A percentile compares a stretch with the other conserved stretches of the same genome.
Conservation (phyloP, 345 rosid genomes). For the Lumnitzera racemosa region DNA sequence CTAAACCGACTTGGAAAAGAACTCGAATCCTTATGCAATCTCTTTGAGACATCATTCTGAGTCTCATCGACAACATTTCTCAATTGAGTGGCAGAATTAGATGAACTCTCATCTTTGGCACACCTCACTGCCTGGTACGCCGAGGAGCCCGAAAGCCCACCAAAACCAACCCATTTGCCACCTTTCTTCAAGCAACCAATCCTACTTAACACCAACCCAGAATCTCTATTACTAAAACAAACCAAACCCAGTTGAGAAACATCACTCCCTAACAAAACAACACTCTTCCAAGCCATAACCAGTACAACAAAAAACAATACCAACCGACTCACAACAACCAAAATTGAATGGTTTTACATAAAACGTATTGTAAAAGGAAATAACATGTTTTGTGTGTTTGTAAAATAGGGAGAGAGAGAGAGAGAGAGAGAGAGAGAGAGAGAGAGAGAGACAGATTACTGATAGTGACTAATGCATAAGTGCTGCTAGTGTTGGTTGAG, state of each 20-base stretch:
- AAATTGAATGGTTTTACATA: too few relatives aligned
- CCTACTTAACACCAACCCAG: constrained; percentile 9
- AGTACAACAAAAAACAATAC: background rate
- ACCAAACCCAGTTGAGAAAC: constrained; percentile 10
- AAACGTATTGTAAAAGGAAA: too few relatives aligned
- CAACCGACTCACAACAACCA: too few relatives aligned
- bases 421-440: too few relatives aligned
- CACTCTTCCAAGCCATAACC: constrained; percentile 22
- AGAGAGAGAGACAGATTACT: too few relatives aligned
- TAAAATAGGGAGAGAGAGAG: too few relatives aligned
- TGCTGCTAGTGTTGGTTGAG: constrained; percentile 10
- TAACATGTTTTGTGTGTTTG: too few relatives aligned
- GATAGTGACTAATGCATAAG: too few relatives aligned
- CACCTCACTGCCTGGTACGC: constrained; percentile 13
- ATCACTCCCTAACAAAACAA: constrained; percentile 5
- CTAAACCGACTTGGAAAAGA: constrained; percentile 36
- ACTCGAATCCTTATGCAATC: constrained; percentile 25
- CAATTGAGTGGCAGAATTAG: constrained; percentile 14
- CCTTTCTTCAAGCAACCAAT: background rate
- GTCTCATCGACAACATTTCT: constrained; percentile 9
- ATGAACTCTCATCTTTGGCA: constrained; percentile 14
- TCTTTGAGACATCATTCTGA: constrained; percentile 16
- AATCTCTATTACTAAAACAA: constrained; percentile 9
- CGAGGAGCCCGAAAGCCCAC: constrained; percentile 15
- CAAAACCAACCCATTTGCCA: constrained; percentile 5